These are phyloP conservation scores for Calonectria hongkongensis DNA, from an alignment of 2,329 filamentous ascomycete species.

Conservation along the genomic window DNA sequence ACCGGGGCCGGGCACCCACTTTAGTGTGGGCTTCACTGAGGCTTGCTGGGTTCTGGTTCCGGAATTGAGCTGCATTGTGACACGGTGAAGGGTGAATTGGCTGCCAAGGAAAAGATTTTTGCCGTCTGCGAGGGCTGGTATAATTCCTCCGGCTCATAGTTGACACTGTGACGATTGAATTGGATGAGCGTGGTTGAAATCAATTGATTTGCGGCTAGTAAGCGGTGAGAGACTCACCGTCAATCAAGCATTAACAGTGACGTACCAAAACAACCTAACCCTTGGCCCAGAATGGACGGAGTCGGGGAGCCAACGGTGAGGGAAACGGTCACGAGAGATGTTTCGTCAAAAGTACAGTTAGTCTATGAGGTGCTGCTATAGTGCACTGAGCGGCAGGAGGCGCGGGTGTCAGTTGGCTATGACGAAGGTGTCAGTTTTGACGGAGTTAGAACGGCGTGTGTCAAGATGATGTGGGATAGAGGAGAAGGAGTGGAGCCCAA, in stretches of 20 bases:
- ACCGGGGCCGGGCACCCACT: constrained; percentile 50
- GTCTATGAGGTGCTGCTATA: not conserved
- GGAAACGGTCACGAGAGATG: constrained; percentile 25
- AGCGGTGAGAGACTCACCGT: constrained; percentile 31
- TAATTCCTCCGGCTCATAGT: not conserved
- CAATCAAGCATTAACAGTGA: not conserved
- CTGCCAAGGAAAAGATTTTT: constrained; percentile 30
- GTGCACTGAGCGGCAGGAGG: constrained; percentile 21
- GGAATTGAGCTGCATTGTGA: constrained; percentile 51
- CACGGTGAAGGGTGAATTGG: constrained; percentile 44
- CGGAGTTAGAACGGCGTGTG: constrained; percentile 29
- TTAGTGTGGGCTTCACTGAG: constrained; percentile 50
- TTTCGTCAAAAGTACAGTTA: constrained; percentile 5
- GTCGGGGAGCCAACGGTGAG: constrained; percentile 20
- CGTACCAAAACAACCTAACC: constrained; percentile 12
- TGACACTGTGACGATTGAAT: not conserved
- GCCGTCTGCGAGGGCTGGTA: constrained; percentile 33
- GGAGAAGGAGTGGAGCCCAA: constrained; percentile 31
- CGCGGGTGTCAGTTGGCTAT: constrained; percentile 24
- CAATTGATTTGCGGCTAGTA: constrained; percentile 5
- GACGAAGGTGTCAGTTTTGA: constrained; percentile 31
- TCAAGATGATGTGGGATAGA: constrained; percentile 41
- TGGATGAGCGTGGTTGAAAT: not conserved
- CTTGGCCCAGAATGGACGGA: constrained; percentile 13
- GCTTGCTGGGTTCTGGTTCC: constrained; percentile 46